Conservation (phyloP, 768 basidiomycete species). For the Tulasnella sp. region DNA sequence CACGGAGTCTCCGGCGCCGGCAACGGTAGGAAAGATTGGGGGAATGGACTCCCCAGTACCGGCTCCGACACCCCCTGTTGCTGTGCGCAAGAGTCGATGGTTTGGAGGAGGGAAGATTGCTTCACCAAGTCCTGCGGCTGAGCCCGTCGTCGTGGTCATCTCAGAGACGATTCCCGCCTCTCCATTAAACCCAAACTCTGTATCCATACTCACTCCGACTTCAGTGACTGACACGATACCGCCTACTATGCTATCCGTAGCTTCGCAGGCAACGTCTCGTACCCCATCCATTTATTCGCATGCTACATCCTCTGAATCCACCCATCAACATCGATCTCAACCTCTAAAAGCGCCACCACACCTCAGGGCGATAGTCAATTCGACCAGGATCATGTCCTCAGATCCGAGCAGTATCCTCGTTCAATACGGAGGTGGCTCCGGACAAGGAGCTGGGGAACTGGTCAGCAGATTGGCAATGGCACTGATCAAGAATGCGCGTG, state of each 20-base stretch:
- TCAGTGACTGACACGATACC: not conserved
- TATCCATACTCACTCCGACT: not conserved
- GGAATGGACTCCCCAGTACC: not conserved
- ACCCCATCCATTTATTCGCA: constrained; percentile 10
- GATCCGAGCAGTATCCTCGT: constrained; percentile 65
- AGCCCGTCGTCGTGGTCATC: too few relatives aligned
- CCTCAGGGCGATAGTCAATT: constrained; percentile 65
- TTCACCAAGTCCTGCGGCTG: too few relatives aligned
- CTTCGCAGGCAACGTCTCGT: constrained; percentile 10
- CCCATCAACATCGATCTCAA: not conserved
- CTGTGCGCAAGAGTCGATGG: not conserved
- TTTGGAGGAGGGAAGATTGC: too few relatives aligned
- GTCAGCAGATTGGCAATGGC: constrained; percentile 54
- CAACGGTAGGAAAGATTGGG: not conserved
- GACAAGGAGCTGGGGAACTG: constrained; percentile 49
- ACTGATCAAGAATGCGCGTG: constrained; percentile 57
- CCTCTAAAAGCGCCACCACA: constrained; percentile 31
- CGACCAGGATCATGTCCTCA: constrained; percentile 78
- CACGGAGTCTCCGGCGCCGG: not conserved
- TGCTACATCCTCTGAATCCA: not conserved
- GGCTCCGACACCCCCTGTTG: not conserved
- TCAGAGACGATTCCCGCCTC: too few relatives aligned
- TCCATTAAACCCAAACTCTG: too few relatives aligned
- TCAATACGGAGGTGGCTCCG: constrained; percentile 38
- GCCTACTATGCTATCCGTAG: not conserved